Evolutionary conservation across 345 rosid genomes (phyloP).

Genomic region (Mallotus nudiflorus): DNA sequence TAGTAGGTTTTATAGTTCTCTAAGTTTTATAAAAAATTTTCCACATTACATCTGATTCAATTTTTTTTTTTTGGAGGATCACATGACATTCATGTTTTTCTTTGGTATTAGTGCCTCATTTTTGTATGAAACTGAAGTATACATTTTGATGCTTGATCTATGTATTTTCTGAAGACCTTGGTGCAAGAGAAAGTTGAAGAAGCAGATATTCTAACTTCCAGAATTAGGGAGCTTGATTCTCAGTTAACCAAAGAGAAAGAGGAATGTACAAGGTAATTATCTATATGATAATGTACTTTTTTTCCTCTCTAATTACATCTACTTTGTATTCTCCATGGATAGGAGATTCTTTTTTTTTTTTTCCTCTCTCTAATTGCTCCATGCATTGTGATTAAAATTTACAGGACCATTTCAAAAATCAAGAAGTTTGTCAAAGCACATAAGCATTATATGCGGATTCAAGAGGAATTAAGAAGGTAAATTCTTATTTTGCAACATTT

Average conservation of each 20-base stretch:
- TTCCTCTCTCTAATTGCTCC: conserved; percentile 8
- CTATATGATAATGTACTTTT: background rate
- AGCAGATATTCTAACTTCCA: conserved; percentile 65
- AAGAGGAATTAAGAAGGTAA: conserved; percentile 79
- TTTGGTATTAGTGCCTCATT: background rate
- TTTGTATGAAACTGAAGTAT: background rate
- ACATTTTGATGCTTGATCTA: conserved; percentile 9
- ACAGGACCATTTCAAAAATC: conserved; percentile 71
- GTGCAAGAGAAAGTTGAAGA: conserved; percentile 67
- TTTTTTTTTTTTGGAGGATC: background rate
- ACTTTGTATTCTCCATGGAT: conserved; percentile 10
- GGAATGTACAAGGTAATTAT: conserved; percentile 64
- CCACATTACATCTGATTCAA: background rate
- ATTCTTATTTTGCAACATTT: conserved; percentile 14
- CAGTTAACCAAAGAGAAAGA: conserved; percentile 75
- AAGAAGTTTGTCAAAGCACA: conserved; percentile 76
- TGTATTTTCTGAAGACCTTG: conserved; percentile 39
- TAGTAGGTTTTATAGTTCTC: background rate
- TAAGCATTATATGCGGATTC: conserved; percentile 53
- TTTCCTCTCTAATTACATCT: background rate
- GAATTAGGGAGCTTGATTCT: conserved; percentile 66
- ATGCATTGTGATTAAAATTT: conserved; percentile 24
- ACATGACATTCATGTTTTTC: background rate
- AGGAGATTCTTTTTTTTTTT: conserved; percentile 14
- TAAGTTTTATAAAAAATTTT: background rate